Conservation (phyloP, 2,329 filamentous ascomycete genomes). For the Cordyceps farinosa region DNA sequence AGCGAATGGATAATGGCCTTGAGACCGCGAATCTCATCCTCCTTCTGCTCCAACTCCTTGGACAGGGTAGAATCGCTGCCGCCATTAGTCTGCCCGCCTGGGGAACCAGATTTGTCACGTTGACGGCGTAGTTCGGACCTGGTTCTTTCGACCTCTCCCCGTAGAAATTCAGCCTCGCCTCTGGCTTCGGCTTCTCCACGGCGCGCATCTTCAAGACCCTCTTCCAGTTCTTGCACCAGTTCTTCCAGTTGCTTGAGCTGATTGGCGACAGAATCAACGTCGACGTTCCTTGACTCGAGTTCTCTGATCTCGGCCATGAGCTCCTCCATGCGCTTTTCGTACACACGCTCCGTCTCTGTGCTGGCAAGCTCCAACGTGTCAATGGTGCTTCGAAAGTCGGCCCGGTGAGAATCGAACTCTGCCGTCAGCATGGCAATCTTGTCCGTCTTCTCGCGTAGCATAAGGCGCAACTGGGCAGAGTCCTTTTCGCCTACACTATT, state of each 20-base stretch:
- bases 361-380: slow-evolving; percentile 95
- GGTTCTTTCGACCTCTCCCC: slow-evolving; percentile 90
- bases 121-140: slow-evolving; percentile 84
- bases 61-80: slow-evolving; percentile 47
- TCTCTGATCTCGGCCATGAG: slow-evolving; percentile 80
- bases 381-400: slow-evolving; percentile 94
- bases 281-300: slow-evolving; percentile 75
- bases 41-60: slow-evolving; percentile 86
- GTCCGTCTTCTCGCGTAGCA: slow-evolving; percentile 92
- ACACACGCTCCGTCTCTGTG: slow-evolving; percentile 91
- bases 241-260: slow-evolving; percentile 96
- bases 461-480: slow-evolving; percentile 68
- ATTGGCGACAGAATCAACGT: slow-evolving; percentile 84
- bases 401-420: slow-evolving; percentile 91
- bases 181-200: slow-evolving; percentile 92
- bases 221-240: slow-evolving; percentile 92
- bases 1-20: slow-evolving; percentile 98
- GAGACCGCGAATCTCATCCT: slow-evolving; percentile 93
- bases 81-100: slow-evolving; percentile 33
- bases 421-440: slow-evolving; percentile 89
- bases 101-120: slow-evolving; percentile 64
- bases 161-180: slow-evolving; percentile 90
- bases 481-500: slow-evolving; percentile 65
- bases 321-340: slow-evolving; percentile 87
- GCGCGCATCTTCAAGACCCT: slow-evolving; percentile 90